phyloP scores from a whole-genome alignment of 2,329 filamentous ascomycete species.

The Apiospora arundinis region DNA sequence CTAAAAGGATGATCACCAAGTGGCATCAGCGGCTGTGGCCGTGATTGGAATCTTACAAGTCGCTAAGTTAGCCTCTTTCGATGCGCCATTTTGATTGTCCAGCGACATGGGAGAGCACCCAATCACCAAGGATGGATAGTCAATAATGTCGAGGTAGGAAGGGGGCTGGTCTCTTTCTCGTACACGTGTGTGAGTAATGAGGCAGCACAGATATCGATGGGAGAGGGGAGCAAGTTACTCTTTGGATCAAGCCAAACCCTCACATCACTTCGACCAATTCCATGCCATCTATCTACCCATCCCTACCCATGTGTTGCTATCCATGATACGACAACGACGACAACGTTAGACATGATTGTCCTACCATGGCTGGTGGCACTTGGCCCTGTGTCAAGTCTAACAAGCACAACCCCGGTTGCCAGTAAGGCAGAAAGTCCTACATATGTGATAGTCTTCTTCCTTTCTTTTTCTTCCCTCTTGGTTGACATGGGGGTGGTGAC shows the following conservation, averaged over 20 bases:
- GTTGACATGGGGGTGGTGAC: neutral
- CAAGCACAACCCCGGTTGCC: slow-evolving; percentile 1
- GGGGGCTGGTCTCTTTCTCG: neutral
- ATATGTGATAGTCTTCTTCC: neutral
- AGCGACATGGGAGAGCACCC: neutral
- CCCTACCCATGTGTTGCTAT: neutral
- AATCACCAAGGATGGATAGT: neutral
- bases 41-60: slow-evolving; percentile 5
- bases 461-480: neutral
- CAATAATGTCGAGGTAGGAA: neutral
- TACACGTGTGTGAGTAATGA: neutral
- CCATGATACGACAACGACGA: neutral
- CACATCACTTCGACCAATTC: neutral
- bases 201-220: neutral
- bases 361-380: neutral
- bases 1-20: slow-evolving; percentile 8
- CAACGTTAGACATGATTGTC: slow-evolving; percentile 10
- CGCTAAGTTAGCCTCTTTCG: neutral
- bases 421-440: slow-evolving; percentile 17
- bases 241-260: neutral
- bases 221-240: neutral
- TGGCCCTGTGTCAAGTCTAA: neutral
- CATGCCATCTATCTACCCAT: neutral
- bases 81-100: slow-evolving; percentile 11
- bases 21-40: slow-evolving; percentile 9